Evolutionary conservation across 164 flowering plant species (phyloP), one percentile per base, ranked within the genome.

Genomic region (Annona squamosa): DNA sequence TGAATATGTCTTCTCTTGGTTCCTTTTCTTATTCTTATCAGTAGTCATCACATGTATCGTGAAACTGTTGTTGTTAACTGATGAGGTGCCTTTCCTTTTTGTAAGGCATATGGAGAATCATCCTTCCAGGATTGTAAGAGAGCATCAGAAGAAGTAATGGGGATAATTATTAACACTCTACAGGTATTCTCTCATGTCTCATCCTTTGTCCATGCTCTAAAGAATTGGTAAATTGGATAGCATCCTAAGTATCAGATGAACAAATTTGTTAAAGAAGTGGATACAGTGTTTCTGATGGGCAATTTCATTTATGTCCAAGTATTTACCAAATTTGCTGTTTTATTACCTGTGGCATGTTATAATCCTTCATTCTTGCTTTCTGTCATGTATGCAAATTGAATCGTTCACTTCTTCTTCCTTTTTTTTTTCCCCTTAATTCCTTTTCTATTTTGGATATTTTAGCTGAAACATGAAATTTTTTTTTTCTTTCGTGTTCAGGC

Each of bases 111-210:
- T 79, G 99, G 99, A 43, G 95, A 96, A 66, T 87, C 99, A 68
- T 96, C 99, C 59, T 96, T 93, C 82, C 86, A 84, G 77, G 99
- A 96, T 71, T 96, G 99, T 76, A 93, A 92, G 84, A 81, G 85
- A 78, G 93, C 89, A 75, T 96, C 99, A 62, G 98, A 96, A 84
- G 95, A 91, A 79, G 98, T 94, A 67, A 79, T 93, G 47, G 76
- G 76, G n/a, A 79, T 79, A 65, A 82, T 96, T 48, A 83, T 77
- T 67, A 89, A 86, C 72, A 87, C 84, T 68, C 86, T 96, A 78
- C 90, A 91, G 97, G 99, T 88, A 79, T 56, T 12, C 67, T 41
- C 48, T 48, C 37, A 26, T 26, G 37, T 26, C 43, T 69, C 19
- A 44, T 43, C 47, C 47, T 44, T 67, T 10, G 13, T 16, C 59